Percentiles rank a stretch among this genome's conserved stretches.
Conservation (phyloP, 768 basidiomycete genomes). For the Russula virescens region DNA sequence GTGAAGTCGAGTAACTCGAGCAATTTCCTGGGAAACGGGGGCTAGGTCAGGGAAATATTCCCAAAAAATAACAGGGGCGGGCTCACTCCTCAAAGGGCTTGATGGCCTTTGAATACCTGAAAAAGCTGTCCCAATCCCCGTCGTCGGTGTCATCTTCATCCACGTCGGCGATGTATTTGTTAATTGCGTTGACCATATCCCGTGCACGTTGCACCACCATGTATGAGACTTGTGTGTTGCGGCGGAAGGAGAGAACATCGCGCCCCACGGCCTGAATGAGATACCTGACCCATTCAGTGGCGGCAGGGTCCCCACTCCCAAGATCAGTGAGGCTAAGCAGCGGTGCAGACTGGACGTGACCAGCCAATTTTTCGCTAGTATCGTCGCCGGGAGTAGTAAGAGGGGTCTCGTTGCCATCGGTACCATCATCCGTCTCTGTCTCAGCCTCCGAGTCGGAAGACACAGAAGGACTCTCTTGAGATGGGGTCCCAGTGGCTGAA, state of each 20-base stretch:
- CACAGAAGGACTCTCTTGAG: too few relatives aligned
- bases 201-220: constrained; percentile 21
- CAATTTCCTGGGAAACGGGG: constrained; percentile 4
- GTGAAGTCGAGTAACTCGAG: constrained; percentile 8
- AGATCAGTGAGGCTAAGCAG: constrained; percentile 1
- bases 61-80: neutral
- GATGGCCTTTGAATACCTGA: constrained; percentile 21
- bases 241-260: constrained; percentile 20
- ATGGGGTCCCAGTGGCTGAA: too few relatives aligned
- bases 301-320: neutral
- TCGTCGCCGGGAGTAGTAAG: too few relatives aligned
- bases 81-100: constrained; percentile 24
- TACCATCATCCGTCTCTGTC: too few relatives aligned
- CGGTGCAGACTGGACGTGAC: neutral
- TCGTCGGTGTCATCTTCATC: neutral
- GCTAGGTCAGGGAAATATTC: neutral
- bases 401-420: too few relatives aligned
- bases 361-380: neutral
- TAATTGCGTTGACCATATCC: constrained; percentile 22
- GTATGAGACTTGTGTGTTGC: constrained; percentile 25
- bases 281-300: constrained; percentile 22
- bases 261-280: constrained; percentile 20
- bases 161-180: constrained; percentile 19
- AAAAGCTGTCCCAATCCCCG: constrained; percentile 21
- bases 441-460: too few relatives aligned